Evolutionary conservation across 2,329 filamentous ascomycete genomes (phyloP).

Genomic region (Emydomyces testavorans): DNA sequence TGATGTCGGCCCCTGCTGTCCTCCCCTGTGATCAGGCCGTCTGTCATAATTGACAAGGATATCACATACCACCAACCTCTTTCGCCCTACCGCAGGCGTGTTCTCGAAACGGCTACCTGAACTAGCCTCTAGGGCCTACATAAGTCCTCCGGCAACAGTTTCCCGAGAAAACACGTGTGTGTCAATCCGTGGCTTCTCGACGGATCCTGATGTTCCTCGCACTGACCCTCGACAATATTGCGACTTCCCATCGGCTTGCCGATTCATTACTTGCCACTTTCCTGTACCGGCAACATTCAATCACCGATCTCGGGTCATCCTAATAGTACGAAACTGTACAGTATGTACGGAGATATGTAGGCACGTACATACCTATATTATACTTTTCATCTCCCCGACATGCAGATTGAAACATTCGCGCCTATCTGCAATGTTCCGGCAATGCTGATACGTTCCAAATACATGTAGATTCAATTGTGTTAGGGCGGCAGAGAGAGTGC

Average conservation of each 20-base stretch:
- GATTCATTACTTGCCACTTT: background rate
- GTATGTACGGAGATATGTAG: no score
- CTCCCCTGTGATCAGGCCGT: background rate
- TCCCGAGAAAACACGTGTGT: constrained; percentile 6
- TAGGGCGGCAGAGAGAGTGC: no score
- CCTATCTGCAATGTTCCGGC: no score
- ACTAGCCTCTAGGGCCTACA: background rate
- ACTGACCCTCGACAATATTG: background rate
- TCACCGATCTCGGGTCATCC: no score
- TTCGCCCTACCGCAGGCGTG: background rate
- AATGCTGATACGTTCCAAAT: no score
- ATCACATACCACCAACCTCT: background rate
- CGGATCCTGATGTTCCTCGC: background rate
- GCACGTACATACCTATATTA: no score
- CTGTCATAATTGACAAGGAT: constrained; percentile 2
- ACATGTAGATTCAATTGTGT: no score
- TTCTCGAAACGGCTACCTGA: constrained; percentile 1
- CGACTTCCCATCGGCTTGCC: constrained; percentile 1
- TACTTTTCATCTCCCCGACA: no score
- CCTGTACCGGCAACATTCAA: no score
- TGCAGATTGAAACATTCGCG: no score
- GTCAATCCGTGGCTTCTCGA: background rate
- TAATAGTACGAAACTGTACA: no score
- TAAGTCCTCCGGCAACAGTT: background rate
- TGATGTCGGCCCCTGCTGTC: background rate